These are phyloP conservation scores for Dianthus caryophyllus DNA, from an alignment of 148 eudicot species.

Conservation along the genomic window DNA sequence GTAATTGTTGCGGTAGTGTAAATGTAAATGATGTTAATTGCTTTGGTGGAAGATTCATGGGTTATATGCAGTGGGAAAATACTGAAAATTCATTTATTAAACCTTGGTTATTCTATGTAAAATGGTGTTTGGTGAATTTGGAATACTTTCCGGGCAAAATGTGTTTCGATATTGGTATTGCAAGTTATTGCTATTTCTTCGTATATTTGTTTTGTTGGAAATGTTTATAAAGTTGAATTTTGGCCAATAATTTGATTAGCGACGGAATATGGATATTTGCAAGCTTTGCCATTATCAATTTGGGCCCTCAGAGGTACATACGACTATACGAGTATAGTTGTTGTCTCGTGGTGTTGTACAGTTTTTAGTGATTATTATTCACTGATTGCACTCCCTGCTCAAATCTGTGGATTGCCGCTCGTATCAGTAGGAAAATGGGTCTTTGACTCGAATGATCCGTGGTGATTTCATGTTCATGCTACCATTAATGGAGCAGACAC, in stretches of 20 bases:
- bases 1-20: no score
- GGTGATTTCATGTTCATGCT: neutral
- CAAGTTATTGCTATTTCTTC: conserved; percentile 3
- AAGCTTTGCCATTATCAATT: neutral
- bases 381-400: no score
- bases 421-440: neutral
- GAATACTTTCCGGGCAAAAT: conserved; percentile 47
- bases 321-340: neutral
- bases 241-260: neutral
- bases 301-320: no score
- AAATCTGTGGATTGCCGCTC: no score
- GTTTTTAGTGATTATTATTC: no score
- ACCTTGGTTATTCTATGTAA: neutral
- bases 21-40: conserved; percentile 26
- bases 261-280: no score
- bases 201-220: neutral
- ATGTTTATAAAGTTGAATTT: neutral
- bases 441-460: neutral
- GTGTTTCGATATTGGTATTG: conserved; percentile 68
- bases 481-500: neutral
- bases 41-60: no score
- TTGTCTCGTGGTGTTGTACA: no score
- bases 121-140: conserved; percentile 20
- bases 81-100: conserved; percentile 14
- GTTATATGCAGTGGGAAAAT: no score